Evolutionary conservation across 2,329 filamentous ascomycete genomes (phyloP).

Genomic region (Trichoderma oligosporum): DNA sequence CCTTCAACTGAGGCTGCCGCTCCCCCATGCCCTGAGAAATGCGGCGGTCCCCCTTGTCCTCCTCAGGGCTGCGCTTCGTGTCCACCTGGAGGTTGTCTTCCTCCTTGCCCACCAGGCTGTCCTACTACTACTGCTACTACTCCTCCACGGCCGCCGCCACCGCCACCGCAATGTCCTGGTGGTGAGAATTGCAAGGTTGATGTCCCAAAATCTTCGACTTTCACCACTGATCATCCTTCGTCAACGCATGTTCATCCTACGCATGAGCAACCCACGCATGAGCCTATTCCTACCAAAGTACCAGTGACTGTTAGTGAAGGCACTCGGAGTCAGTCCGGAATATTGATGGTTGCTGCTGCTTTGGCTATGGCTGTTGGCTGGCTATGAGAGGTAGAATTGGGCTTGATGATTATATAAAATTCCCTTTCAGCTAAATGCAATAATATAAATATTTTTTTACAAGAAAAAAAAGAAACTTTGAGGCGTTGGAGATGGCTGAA

Average conservation of each 20-base stretch:
- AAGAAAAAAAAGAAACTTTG: neutral
- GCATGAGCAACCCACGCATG: neutral
- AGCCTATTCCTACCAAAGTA: neutral
- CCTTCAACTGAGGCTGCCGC: neutral
- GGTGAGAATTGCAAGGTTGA: neutral
- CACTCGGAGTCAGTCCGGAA: neutral
- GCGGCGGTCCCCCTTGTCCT: neutral
- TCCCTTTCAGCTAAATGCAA: too few species aligned
- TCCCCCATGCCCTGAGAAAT: neutral
- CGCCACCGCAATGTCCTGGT: neutral
- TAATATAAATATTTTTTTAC: neutral
- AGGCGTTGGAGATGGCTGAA: neutral
- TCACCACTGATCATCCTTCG: neutral
- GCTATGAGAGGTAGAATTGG: neutral
- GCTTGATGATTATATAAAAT: neutral
- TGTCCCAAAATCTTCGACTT: neutral
- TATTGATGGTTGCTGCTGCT: neutral
- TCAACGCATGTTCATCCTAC: neutral
- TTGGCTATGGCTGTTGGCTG: neutral
- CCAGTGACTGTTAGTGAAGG: constrained; percentile 19
- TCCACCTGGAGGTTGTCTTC: neutral
- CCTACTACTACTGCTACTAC: neutral
- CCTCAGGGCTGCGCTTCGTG: neutral
- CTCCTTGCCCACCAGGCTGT: neutral
- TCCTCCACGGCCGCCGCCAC: neutral